phyloP scores from a whole-genome alignment of 768 basidiomycete genomes.

The Russula brevipes region DNA sequence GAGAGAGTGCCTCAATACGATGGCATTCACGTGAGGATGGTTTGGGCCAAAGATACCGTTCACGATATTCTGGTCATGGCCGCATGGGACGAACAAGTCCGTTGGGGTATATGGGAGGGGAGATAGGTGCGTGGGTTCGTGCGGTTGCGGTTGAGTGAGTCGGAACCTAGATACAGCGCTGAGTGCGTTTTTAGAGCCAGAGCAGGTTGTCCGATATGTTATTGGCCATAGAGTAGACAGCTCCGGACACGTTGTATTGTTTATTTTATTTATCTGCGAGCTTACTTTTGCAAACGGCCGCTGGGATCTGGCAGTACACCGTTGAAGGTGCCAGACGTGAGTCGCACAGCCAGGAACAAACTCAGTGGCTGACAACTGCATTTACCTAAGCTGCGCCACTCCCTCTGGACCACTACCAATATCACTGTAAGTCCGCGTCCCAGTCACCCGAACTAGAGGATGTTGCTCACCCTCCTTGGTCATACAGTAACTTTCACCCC shows the following conservation, averaged over 20 bases:
- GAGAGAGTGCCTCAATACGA: constrained; percentile 22
- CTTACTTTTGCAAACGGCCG: constrained; percentile 14
- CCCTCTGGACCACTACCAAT: constrained; percentile 23
- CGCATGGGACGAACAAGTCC: constrained; percentile 23
- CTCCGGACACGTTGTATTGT: not conserved
- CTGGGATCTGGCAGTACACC: constrained; percentile 24
- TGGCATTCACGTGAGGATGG: constrained; percentile 26
- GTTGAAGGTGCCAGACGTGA: constrained; percentile 17
- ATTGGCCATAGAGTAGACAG: too few relatives aligned
- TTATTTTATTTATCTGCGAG: constrained; percentile 14
- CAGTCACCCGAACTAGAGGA: not conserved
- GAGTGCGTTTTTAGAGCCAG: not conserved
- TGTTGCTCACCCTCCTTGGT: not conserved
- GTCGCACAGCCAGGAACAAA: not conserved
- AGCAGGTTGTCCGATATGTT: too few relatives aligned
- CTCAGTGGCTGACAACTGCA: not conserved
- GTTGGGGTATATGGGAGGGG: constrained; percentile 23
- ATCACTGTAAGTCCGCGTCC: constrained; percentile 17
- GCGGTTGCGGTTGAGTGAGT: constrained; percentile 12
- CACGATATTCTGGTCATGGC: constrained; percentile 25
- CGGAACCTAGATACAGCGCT: too few relatives aligned
- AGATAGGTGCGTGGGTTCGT: constrained; percentile 21
- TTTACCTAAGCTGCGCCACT: constrained; percentile 15
- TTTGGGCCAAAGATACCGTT: constrained; percentile 24
- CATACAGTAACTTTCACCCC: not conserved